phyloP scores from a whole-genome alignment of 768 basidiomycete genomes.

The Sutorius australiensis region DNA sequence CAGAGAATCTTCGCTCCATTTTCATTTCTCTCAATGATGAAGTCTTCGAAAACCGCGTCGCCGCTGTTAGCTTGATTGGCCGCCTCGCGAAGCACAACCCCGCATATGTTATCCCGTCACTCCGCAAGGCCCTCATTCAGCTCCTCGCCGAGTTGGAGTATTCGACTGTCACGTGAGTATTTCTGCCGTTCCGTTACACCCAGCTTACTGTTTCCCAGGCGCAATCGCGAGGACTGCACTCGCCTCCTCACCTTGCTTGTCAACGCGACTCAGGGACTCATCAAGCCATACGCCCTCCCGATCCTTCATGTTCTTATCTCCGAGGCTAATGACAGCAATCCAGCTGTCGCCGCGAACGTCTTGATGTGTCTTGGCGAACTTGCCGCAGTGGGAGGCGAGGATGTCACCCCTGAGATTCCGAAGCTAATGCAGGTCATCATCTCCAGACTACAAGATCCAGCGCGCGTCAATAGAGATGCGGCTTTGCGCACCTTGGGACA shows the following conservation, averaged over 20 bases:
- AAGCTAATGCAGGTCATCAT: slow-evolving; percentile 91
- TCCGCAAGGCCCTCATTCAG: slow-evolving; percentile 93
- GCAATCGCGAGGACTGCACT: slow-evolving; percentile 89
- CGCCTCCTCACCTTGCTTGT: slow-evolving; percentile 87
- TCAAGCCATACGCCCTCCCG: slow-evolving; percentile 92
- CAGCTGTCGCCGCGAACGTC: slow-evolving; percentile 88
- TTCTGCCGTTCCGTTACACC: neutral
- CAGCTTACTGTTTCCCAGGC: slow-evolving; percentile 40
- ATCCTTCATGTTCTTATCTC: slow-evolving; percentile 87
- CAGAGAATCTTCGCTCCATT: slow-evolving; percentile 92
- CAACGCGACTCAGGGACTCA: slow-evolving; percentile 86
- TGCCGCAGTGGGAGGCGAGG: slow-evolving; percentile 89
- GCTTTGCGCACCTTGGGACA: slow-evolving; percentile 93
- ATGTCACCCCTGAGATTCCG: slow-evolving; percentile 75
- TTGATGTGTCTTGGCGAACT: slow-evolving; percentile 94
- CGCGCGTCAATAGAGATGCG: slow-evolving; percentile 85
- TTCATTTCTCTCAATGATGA: slow-evolving; percentile 99
- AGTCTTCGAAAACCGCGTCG: slow-evolving; percentile 86
- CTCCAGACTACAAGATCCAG: slow-evolving; percentile 83
- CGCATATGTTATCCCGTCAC: slow-evolving; percentile 96
- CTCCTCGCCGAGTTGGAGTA: slow-evolving; percentile 96
- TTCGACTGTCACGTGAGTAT: slow-evolving; percentile 76
- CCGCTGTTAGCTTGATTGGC: slow-evolving; percentile 89
- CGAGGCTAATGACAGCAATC: slow-evolving; percentile 82
- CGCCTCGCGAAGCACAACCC: slow-evolving; percentile 94